Conservation (phyloP, 129 eudicot genomes). For the Flaveria bidentis region DNA sequence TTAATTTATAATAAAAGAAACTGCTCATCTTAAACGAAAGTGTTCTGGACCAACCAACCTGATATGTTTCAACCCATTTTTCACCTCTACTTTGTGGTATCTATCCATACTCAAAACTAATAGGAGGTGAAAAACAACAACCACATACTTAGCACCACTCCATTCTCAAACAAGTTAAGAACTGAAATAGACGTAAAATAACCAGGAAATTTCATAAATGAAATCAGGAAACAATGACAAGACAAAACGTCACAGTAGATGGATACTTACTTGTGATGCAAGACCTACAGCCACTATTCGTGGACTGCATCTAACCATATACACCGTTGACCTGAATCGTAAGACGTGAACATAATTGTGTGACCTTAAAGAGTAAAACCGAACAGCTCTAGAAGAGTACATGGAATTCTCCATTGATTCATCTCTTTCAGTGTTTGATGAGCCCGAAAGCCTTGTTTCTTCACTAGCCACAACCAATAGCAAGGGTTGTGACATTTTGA, state of each 20-base stretch:
- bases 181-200: constrained; percentile 17
- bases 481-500: constrained; percentile 73
- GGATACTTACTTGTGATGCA: constrained; percentile 73
- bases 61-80: neutral
- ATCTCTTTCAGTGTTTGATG: constrained; percentile 52
- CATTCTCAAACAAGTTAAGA: constrained; percentile 13
- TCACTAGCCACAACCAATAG: constrained; percentile 91
- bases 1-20: neutral
- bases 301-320: constrained; percentile 94
- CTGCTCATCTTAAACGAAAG: neutral
- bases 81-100: constrained; percentile 20
- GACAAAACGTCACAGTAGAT: constrained; percentile 2
- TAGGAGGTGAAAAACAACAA: constrained; percentile 9
- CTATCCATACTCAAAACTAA: constrained; percentile 14
- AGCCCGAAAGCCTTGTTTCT: constrained; percentile 50
- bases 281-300: constrained; percentile 94
- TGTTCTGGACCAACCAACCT: neutral
- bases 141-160: constrained; percentile 18
- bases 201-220: neutral
- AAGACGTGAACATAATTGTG: constrained; percentile 82
- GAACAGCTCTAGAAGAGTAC: constrained; percentile 74
- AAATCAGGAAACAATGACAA: constrained; percentile 6
- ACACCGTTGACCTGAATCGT: constrained; percentile 84
- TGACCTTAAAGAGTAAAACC: constrained; percentile 83
- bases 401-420: constrained; percentile 50